Base-by-base conservation (phyloP, 1,284 basidiomycete species). In the Moesziomyces sp. region DNA sequence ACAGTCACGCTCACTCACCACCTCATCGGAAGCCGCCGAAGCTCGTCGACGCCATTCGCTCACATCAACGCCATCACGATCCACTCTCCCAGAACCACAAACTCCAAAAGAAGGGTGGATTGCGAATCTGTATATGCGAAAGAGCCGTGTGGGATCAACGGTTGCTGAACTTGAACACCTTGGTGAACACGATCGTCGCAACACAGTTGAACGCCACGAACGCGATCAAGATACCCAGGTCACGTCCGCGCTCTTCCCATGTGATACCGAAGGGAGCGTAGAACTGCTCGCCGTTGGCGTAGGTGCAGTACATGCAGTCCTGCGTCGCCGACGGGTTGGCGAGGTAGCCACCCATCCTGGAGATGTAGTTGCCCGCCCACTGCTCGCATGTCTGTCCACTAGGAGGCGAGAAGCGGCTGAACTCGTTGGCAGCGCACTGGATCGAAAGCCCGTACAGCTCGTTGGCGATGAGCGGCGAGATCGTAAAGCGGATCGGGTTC, bases 401-500 rank as follows among this genome's bases (percentile, higher is more conserved):
- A 0, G 93, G 93, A 0, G 93, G 91, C 63, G 87, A 85, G 86
- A 92, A 92, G 23, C 21, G 46, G 21, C 52, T 55, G 23, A 74
- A 92, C 79, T 94, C 92, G 53, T 88, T 87, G 1, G 85, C 77
- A 42, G 88, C 87, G 86, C 93, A 95, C 38, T 78, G 82, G 58
- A 97, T 90, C 0, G 80, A 75, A 10, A 93, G 86, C 16, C 90
- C 92, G 80, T 93, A 89, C 26, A 97, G 87, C 78, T 92, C 93
- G 14, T 91, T 93, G 1, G 91, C 88, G 56, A 93, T 85, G 86
- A 95, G 90, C 21, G 74, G 67, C 51, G 71, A 68, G 16, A 78
- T 74, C 16, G 71, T 62, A 35, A 63, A 77, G 13, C 74, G 75
- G 24, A 79, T 68, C 47, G 77, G 77, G 63, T 79, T 79, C 67